A percentile compares a stretch with the other conserved stretches of the same genome.
Conservation (phyloP, 1,284 basidiomycete species). For the Marasmius tenuissimus region DNA sequence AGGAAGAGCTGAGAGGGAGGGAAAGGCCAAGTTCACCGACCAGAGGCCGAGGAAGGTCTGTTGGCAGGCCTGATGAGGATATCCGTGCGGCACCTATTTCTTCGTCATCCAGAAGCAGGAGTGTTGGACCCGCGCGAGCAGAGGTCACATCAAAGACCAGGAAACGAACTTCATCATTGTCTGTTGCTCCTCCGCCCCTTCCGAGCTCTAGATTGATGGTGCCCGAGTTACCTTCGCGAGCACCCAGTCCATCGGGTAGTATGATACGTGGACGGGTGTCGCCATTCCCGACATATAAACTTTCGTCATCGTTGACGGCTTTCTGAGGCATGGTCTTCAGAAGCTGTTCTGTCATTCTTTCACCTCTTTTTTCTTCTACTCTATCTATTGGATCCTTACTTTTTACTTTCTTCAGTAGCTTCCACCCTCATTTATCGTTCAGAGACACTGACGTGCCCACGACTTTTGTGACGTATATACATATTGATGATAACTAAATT, state of each 20-base stretch:
- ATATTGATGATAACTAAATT: not conserved
- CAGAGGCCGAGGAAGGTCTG: not conserved
- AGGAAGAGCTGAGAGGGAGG: not conserved
- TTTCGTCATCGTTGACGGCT: conserved; percentile 3
- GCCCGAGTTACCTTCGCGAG: not conserved
- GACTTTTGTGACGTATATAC: not conserved
- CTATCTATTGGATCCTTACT: not conserved
- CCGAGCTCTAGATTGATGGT: not conserved
- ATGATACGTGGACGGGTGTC: conserved; percentile 6
- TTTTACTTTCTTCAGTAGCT: not conserved
- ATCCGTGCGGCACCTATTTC: not conserved
- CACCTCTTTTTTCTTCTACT: not conserved
- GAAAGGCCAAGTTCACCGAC: not conserved
- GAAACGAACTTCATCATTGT: conserved; percentile 2
- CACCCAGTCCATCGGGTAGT: conserved; percentile 1
- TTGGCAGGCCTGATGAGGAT: not conserved
- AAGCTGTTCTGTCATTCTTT: not conserved
- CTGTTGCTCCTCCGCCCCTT: conserved; percentile 5
- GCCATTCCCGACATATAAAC: conserved; percentile 7
- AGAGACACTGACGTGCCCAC: too few species aligned
- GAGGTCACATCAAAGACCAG: not conserved
- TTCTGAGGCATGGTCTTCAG: not conserved
- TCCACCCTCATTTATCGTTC: not conserved
- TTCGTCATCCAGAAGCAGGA: not conserved
- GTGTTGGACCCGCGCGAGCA: not conserved